A percentile compares a stretch with the other conserved stretches of the same genome.
phyloP scores from a whole-genome alignment of 495 filamentous ascomycete species.

The Clohesyomyces aquaticus region DNA sequence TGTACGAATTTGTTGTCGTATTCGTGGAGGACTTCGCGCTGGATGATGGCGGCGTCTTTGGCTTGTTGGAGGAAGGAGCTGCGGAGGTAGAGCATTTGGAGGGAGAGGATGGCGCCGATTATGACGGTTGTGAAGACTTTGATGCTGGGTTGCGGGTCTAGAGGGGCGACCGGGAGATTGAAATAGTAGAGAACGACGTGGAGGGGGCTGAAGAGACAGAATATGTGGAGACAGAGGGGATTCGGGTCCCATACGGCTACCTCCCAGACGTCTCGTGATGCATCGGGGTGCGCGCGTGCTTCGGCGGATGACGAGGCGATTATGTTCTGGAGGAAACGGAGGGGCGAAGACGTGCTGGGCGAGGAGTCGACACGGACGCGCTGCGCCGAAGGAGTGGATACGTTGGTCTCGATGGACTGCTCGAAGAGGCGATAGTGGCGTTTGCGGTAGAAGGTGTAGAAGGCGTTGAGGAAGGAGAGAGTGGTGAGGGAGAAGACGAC shows the following conservation, averaged over 20 bases:
- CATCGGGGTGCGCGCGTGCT: conserved; percentile 81
- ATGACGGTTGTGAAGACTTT: conserved; percentile 80
- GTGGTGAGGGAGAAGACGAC: conserved; percentile 67
- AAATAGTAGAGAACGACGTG: conserved; percentile 88
- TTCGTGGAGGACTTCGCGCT: conserved; percentile 90
- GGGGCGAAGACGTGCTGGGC: conserved; percentile 74
- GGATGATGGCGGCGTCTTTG: conserved; percentile 81
- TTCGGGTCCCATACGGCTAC: conserved; percentile 90
- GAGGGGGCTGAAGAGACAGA: conserved; percentile 90
- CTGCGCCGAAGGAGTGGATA: conserved; percentile 81
- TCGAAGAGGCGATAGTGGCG: conserved; percentile 93
- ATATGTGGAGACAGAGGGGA: conserved; percentile 77
- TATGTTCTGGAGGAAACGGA: conserved; percentile 73
- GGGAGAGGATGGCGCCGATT: conserved; percentile 71
- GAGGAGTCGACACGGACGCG: conserved; percentile 90
- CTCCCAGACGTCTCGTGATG: conserved; percentile 91
- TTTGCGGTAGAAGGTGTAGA: conserved; percentile 80
- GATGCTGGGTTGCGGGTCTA: conserved; percentile 78
- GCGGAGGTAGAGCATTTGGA: conserved; percentile 73
- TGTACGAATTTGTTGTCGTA: conserved; percentile 96
- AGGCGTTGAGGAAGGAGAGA: conserved; percentile 71
- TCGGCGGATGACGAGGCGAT: conserved; percentile 64
- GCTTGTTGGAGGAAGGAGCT: conserved; percentile 76
- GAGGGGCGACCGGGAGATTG: conserved; percentile 74
- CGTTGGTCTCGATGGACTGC: conserved; percentile 70